Conservation (phyloP, 2,329 filamentous ascomycete species). For the Diaporthe ampelina region DNA sequence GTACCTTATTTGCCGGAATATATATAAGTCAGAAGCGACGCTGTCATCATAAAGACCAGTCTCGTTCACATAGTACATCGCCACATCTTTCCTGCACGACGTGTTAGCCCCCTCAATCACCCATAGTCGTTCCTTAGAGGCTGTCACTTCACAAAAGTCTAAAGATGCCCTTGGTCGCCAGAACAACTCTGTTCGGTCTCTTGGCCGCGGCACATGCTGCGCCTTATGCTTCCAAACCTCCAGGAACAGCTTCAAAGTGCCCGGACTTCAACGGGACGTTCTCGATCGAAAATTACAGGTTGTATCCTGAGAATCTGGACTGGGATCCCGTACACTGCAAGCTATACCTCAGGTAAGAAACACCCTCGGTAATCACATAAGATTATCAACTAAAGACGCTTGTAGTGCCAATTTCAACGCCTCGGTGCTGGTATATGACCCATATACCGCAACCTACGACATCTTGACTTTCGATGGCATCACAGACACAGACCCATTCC, state of each 20-base stretch:
- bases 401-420: background rate
- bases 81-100: background rate
- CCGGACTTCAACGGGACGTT: background rate
- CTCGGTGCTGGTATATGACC: background rate
- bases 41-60: background rate
- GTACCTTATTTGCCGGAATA: background rate
- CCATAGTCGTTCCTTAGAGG: background rate
- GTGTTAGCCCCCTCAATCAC: background rate
- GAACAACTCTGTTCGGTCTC: background rate
- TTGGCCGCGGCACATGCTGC: background rate
- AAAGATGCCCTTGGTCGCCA: background rate
- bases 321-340: conserved; percentile 7
- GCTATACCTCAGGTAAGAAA: background rate
- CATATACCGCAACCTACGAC: background rate
- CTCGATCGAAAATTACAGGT: background rate
- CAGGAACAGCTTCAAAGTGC: background rate
- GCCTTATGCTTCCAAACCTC: background rate
- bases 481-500: background rate
- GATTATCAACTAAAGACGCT: background rate
- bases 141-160: background rate
- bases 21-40: background rate
- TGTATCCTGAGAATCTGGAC: background rate
- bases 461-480: background rate
- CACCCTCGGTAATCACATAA: too few relatives aligned
- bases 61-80: background rate